These are phyloP conservation scores for Cyclotella kingstonii DNA, from an alignment of 108 stramenopile species.

Conservation along the genomic window DNA sequence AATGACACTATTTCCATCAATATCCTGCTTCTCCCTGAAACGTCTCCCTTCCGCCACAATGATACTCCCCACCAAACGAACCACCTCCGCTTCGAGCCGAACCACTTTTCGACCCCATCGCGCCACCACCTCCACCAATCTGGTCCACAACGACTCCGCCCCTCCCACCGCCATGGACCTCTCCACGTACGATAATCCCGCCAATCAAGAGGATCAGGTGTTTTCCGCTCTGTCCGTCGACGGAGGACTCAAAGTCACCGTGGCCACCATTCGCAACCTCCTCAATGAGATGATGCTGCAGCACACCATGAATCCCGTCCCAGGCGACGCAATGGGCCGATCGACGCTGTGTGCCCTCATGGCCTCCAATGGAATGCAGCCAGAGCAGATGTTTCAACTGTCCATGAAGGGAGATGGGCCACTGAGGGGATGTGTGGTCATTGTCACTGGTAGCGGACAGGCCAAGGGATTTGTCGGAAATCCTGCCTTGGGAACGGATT, in stretches of 20 bases:
- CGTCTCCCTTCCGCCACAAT: not conserved
- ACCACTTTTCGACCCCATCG: not conserved
- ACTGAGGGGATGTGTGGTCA: conserved; percentile 67
- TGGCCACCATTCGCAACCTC: conserved; percentile 75
- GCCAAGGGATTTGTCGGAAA: conserved; percentile 78
- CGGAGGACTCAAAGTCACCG: conserved; percentile 83
- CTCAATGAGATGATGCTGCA: conserved; percentile 82
- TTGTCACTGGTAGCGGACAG: conserved; percentile 65
- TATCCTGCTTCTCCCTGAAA: too few relatives aligned
- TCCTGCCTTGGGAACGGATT: conserved; percentile 64
- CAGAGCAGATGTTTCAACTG: conserved; percentile 79
- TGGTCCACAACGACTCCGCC: too few relatives aligned
- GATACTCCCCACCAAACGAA: not conserved
- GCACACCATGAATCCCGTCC: conserved; percentile 69
- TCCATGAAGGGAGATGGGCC: conserved; percentile 81
- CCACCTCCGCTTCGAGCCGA: not conserved
- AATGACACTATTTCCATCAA: too few relatives aligned
- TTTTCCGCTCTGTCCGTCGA: conserved; percentile 74
- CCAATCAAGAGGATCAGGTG: conserved; percentile 79
- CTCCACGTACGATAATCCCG: conserved; percentile 50
- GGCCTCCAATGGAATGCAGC: conserved; percentile 83
- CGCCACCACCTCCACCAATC: not conserved
- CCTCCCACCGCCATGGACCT: conserved; percentile 6
- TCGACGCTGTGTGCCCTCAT: conserved; percentile 63
- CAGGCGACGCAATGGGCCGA: conserved; percentile 73